Evolutionary conservation across 768 basidiomycete species (phyloP), one percentile per base, ranked within the genome.

Genomic region (Rhodosporidiobolus odoratus): DNA sequence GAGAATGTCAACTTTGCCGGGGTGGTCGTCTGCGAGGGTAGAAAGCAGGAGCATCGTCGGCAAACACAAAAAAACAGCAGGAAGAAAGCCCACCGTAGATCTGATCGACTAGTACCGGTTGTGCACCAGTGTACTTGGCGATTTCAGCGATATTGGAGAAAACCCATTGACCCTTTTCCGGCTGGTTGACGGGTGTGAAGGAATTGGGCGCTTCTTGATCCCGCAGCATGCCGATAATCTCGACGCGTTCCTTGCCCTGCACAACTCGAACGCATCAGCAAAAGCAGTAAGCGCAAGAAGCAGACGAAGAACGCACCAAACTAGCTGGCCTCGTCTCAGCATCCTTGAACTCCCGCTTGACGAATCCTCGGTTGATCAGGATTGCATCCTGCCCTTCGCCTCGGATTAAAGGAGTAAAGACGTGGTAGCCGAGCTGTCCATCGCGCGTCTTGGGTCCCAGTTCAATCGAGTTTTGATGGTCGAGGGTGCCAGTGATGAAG

Each of bases 361-460:
- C 84, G 79, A 97, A 98, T 0, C 96, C 96, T 50, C 94, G 86
- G 80, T 98, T 91, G 60, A 99, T 89, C 30, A 98, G 83, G 41
- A 99, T 83, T 2, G 92, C 93, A 48, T 89, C 91, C 58, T 72
- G 63, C 0, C 75, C 74, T 74, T 88, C 86, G 56, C 85, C 82
- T 54, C 95, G 87, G 40, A 88, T 77, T 54, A 99, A 83, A 1
- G 96, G 96, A 8, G 90, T 92, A 62, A 99, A 82, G 35, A 98
- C 84, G 72, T 95, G 87, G 75, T 88, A 90, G 0, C 96, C 96
- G 74, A 88, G 87, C 30, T 85, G 83, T n/a, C 92, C 90, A 66
- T 96, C 92, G 52, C 87, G 84, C n/a, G 91, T 89, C 66, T 89
- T 86, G 32, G 95, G 96, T 23, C 88, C 87, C 9, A 98, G 80